A percentile compares a stretch with the other conserved stretches of the same genome.
Evolutionary conservation across 2,329 filamentous ascomycete species (phyloP).

Genomic region (Apiospora malaysiana): DNA sequence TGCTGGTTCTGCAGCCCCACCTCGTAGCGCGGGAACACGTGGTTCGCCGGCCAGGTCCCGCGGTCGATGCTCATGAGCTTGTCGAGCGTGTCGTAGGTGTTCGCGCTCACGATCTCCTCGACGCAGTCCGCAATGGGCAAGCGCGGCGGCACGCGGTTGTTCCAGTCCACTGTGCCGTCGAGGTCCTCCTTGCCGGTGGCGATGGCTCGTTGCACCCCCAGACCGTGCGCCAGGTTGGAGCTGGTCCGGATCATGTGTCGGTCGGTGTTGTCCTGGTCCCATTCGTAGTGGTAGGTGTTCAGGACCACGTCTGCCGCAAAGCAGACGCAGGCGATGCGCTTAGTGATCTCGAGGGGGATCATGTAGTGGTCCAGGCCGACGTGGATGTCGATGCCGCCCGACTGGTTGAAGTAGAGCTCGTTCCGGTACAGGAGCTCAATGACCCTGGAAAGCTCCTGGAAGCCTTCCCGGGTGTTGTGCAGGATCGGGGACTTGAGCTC

Average conservation of each 20-base stretch:
- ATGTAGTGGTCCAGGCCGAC: neutral
- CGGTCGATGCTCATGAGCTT: neutral
- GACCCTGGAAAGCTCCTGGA: neutral
- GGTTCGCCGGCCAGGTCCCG: neutral
- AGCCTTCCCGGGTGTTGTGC: neutral
- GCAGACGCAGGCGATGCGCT: neutral
- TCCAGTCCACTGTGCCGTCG: neutral
- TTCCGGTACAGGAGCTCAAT: neutral
- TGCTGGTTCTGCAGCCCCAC: neutral
- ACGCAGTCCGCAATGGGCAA: too few relatives aligned
- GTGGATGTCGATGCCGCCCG: neutral
- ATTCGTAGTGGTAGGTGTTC: neutral
- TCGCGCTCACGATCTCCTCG: neutral
- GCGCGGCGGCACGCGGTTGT: neutral
- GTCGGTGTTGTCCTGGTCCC: neutral
- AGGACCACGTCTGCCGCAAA: neutral
- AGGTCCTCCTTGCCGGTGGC: neutral
- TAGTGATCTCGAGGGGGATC: neutral
- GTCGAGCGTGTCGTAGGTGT: neutral
- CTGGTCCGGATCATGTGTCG: neutral
- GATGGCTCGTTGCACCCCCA: neutral
- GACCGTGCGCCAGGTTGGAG: neutral
- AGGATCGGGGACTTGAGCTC: neutral
- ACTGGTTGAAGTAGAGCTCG: neutral
- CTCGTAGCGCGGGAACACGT: neutral